phyloP scores from a whole-genome alignment of 176 grass and related monocot species.

The Ensete ventricosum region DNA sequence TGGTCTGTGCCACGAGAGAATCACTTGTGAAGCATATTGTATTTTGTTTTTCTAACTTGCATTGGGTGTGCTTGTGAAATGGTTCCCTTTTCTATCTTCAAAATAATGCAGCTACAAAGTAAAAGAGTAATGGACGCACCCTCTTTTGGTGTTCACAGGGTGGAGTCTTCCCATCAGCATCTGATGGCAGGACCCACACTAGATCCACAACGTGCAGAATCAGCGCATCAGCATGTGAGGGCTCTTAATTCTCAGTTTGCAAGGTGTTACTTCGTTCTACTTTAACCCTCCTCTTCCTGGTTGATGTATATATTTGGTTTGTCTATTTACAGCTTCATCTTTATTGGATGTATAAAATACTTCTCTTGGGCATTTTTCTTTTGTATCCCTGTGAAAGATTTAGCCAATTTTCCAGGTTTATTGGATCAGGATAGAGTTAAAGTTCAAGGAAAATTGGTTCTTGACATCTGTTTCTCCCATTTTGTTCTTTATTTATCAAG shows the following conservation, averaged over 20 bases:
- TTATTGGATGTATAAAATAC: background rate
- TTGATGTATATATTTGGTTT: background rate
- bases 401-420: background rate
- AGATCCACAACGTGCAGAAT: conserved; percentile 41
- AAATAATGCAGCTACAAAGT: conserved; percentile 52
- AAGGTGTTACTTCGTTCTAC: conserved; percentile 28
- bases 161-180: conserved; percentile 70
- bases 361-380: background rate
- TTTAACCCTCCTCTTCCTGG: background rate
- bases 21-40: background rate
- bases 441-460: background rate
- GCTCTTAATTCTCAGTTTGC: conserved; percentile 90
- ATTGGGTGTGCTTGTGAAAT: conserved; percentile 18
- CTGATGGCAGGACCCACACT: conserved; percentile 42
- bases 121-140: conserved; percentile 76
- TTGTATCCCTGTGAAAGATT: background rate
- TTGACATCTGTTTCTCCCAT: background rate
- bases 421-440: background rate
- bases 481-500: background rate
- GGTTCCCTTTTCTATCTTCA: conserved; percentile 22
- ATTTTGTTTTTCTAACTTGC: background rate
- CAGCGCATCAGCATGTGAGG: conserved; percentile 55
- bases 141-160: conserved; percentile 69
- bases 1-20: background rate
- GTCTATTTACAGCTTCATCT: background rate